A percentile compares a stretch with the other conserved stretches of the same genome.
phyloP scores from a whole-genome alignment of 106 monocot genomes.

The Allium cepa region DNA sequence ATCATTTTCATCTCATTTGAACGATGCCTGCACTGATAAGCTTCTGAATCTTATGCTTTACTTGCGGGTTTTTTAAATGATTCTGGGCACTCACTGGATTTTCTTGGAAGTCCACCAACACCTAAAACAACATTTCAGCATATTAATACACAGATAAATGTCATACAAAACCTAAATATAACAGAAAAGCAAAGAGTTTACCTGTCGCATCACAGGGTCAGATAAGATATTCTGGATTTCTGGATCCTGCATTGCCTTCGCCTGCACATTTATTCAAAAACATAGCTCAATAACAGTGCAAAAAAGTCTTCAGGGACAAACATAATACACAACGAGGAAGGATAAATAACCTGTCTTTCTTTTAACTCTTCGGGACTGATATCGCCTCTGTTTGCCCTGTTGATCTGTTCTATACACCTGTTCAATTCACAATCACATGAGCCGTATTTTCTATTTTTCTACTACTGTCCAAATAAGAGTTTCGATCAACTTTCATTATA shows the following conservation, averaged over 20 bases:
- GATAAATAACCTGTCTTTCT: constrained; percentile 73
- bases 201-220: constrained; percentile 92
- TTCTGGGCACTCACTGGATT: constrained; percentile 63
- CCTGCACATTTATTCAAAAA: not conserved
- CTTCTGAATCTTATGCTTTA: constrained; percentile 88
- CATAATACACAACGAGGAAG: not conserved
- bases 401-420: constrained; percentile 64
- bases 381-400: constrained; percentile 86
- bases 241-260: constrained; percentile 87
- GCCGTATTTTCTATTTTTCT: no score
- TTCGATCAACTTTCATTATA: not conserved
- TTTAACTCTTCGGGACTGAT: constrained; percentile 84
- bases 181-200: not conserved
- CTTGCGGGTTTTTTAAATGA: constrained; percentile 80
- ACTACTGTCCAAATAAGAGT: no score
- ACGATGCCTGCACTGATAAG: constrained; percentile 82
- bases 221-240: constrained; percentile 79
- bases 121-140: not conserved
- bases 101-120: constrained; percentile 78
- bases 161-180: not conserved
- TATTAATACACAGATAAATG: not conserved
- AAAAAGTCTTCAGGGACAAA: not conserved
- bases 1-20: constrained; percentile 55
- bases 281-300: not conserved
- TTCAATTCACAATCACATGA: not conserved